Conservation (phyloP, 176 grass and related monocot species). For the Juncus effusus region DNA sequence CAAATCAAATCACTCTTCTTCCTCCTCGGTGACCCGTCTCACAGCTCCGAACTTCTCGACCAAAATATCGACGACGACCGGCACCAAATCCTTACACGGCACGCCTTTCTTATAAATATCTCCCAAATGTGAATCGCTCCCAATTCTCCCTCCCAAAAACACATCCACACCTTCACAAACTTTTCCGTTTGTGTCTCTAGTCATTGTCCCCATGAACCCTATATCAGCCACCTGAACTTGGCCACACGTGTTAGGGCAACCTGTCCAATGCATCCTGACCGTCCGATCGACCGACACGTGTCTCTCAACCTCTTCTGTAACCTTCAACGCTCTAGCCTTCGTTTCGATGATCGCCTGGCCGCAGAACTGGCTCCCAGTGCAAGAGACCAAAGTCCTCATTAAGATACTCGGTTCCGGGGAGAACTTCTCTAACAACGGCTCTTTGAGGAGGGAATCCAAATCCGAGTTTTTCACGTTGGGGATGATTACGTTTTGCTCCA, state of each 20-base stretch:
- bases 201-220: conserved; percentile 89
- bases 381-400: conserved; percentile 64
- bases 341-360: conserved; percentile 95
- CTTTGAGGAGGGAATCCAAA: conserved; percentile 46
- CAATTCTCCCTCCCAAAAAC: conserved; percentile 71
- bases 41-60: conserved; percentile 65
- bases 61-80: conserved; percentile 66
- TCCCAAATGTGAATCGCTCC: conserved; percentile 74
- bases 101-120: conserved; percentile 77
- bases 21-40: conserved; percentile 60
- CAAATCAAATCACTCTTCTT: conserved; percentile 32
- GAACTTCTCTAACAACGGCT: conserved; percentile 58
- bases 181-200: conserved; percentile 56
- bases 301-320: conserved; percentile 71
- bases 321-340: conserved; percentile 71
- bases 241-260: conserved; percentile 78
- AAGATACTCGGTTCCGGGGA: conserved; percentile 63
- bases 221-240: conserved; percentile 98
- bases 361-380: conserved; percentile 94
- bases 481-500: conserved; percentile 96
- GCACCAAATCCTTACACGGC: conserved; percentile 75
- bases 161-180: conserved; percentile 61
- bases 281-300: conserved; percentile 46
- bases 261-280: conserved; percentile 83
- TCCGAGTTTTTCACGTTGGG: conserved; percentile 55